These are phyloP conservation scores for Globisporangium acanthophoron DNA, from an alignment of 352 stramenopile species.

Conservation along the genomic window DNA sequence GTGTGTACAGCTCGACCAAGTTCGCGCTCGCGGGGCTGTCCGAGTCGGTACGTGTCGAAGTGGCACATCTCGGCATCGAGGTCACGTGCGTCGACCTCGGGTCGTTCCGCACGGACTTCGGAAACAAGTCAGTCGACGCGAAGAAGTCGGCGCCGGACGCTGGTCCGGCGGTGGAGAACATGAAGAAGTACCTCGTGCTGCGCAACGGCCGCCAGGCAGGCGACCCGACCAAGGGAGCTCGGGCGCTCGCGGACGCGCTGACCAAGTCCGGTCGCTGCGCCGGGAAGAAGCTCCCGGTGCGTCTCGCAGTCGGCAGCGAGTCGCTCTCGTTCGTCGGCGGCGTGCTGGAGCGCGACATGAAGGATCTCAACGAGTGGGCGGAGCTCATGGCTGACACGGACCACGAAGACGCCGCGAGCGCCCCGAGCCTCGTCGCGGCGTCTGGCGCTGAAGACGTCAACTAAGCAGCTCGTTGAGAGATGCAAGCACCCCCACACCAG, in stretches of 20 bases:
- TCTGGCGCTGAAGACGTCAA: background rate
- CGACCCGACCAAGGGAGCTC: conserved; percentile 1
- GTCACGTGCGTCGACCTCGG: conserved; percentile 35
- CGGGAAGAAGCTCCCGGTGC: conserved; percentile 2
- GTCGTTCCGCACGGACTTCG: conserved; percentile 24
- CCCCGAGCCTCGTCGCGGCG: background rate
- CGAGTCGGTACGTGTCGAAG: conserved; percentile 25
- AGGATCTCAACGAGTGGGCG: conserved; percentile 4
- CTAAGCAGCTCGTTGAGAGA: background rate
- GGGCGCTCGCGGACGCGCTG: conserved; percentile 1
- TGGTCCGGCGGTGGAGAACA: background rate
- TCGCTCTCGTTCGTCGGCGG: background rate
- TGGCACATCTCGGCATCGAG: conserved; percentile 29
- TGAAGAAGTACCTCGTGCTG: background rate
- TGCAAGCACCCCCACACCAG: too few relatives aligned
- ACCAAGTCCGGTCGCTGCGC: background rate
- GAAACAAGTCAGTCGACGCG: background rate
- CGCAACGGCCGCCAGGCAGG: background rate
- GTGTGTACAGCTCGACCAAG: conserved; percentile 35
- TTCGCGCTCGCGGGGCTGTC: conserved; percentile 34
- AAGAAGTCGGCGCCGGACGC: background rate
- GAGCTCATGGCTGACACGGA: conserved; percentile 4
- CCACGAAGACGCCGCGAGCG: conserved; percentile 2
- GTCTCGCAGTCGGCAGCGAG: conserved; percentile 4
- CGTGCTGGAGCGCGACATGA: conserved; percentile 4